Percentiles rank a stretch among this genome's conserved stretches.
These are phyloP conservation scores for Bruguiera sexangula DNA, from an alignment of 345 rosid species.

Conservation along the genomic window DNA sequence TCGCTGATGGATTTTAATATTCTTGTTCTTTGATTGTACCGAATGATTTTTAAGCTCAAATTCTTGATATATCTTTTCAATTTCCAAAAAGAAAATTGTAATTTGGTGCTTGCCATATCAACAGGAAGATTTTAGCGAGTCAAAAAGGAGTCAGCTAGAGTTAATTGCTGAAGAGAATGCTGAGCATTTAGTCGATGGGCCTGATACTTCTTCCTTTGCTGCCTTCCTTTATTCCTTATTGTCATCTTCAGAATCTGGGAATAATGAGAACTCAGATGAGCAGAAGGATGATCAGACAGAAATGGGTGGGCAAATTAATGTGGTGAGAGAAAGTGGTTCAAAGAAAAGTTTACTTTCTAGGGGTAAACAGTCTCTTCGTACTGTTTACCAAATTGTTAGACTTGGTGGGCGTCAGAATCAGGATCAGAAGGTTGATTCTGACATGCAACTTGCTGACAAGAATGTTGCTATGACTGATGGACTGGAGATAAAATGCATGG, in stretches of 20 bases:
- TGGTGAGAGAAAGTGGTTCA: slow-evolving; percentile 49
- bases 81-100: background rate
- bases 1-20: background rate
- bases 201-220: slow-evolving; percentile 91
- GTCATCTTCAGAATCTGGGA: slow-evolving; percentile 52
- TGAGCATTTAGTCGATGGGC: slow-evolving; percentile 52
- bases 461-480: slow-evolving; percentile 41
- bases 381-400: slow-evolving; percentile 54
- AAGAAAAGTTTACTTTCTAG: slow-evolving; percentile 64
- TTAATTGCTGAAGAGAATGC: slow-evolving; percentile 43
- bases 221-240: slow-evolving; percentile 85
- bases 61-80: background rate
- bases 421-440: slow-evolving; percentile 45
- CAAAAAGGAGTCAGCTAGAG: slow-evolving; percentile 45
- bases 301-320: slow-evolving; percentile 32
- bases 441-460: slow-evolving; percentile 34
- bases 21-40: background rate
- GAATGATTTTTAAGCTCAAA: background rate
- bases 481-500: slow-evolving; percentile 54
- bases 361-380: slow-evolving; percentile 69
- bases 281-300: slow-evolving; percentile 42
- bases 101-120: background rate
- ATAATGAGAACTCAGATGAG: slow-evolving; percentile 36
- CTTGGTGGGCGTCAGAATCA: slow-evolving; percentile 42
- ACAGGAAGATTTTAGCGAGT: slow-evolving; percentile 52